Evolutionary conservation across 257 asterid species (phyloP).

Genomic region (Salvia rosmarinus): DNA sequence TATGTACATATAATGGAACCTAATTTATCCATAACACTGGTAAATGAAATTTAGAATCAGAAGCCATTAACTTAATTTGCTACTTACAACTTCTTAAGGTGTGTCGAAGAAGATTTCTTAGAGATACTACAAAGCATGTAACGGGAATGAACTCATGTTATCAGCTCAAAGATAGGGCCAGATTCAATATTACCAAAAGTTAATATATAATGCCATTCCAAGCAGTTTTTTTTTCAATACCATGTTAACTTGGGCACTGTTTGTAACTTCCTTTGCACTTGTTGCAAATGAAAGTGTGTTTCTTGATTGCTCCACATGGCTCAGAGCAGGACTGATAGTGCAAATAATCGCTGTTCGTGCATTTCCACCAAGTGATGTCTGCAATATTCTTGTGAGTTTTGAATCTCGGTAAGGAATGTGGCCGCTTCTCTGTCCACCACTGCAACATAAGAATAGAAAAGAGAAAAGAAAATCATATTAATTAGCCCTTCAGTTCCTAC

Average conservation of each 20-base stretch:
- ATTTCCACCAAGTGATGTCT: slow-evolving; percentile 87
- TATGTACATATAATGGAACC: background rate
- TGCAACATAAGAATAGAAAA: background rate
- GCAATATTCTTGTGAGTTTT: slow-evolving; percentile 87
- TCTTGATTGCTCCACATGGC: slow-evolving; percentile 89
- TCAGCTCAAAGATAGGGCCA: slow-evolving; percentile 9
- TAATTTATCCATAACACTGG: background rate
- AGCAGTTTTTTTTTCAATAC: slow-evolving; percentile 42
- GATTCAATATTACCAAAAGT: slow-evolving; percentile 15
- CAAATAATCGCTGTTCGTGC: slow-evolving; percentile 91
- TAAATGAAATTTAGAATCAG: background rate
- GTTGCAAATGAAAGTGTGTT: slow-evolving; percentile 90
- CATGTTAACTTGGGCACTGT: slow-evolving; percentile 93
- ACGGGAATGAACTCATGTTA: slow-evolving; percentile 6
- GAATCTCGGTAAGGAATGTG: slow-evolving; percentile 96
- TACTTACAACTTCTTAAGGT: background rate
- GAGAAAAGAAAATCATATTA: background rate
- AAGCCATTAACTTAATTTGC: slow-evolving; percentile 3
- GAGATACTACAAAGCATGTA: background rate
- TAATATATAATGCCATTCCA: background rate
- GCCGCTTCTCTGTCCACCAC: slow-evolving; percentile 83
- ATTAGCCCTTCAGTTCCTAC: too few species aligned
- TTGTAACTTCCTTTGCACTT: slow-evolving; percentile 93
- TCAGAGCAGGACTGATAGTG: slow-evolving; percentile 94
- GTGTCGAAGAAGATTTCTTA: background rate